phyloP scores from a whole-genome alignment of 768 basidiomycete genomes.

The Naematelia encephala region DNA sequence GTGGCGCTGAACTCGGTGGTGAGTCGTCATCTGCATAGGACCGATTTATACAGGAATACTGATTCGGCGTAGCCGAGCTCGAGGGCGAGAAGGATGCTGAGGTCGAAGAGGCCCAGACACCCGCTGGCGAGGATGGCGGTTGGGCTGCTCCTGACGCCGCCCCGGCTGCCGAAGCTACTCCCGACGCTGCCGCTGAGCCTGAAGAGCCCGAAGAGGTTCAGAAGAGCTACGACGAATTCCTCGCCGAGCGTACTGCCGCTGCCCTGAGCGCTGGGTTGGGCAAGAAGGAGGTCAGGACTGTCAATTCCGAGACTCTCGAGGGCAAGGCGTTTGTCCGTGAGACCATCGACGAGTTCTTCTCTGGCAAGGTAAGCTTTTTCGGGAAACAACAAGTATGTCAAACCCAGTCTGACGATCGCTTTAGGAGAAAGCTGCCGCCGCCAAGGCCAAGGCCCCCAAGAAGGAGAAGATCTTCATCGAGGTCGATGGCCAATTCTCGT shows the following conservation, averaged over 20 bases:
- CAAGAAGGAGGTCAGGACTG: conserved; percentile 75
- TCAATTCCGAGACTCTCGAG: conserved; percentile 60
- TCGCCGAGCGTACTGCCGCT: conserved; percentile 62
- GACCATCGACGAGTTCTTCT: conserved; percentile 70
- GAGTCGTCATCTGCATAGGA: conserved; percentile 11
- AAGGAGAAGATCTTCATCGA: conserved; percentile 80
- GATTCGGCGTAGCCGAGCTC: conserved; percentile 58
- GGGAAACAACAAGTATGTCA: background rate
- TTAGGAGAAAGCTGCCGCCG: conserved; percentile 40
- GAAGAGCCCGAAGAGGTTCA: conserved; percentile 59
- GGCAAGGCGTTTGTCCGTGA: conserved; percentile 71
- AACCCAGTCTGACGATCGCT: conserved; percentile 6
- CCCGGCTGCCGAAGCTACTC: conserved; percentile 36
- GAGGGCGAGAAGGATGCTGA: conserved; percentile 70
- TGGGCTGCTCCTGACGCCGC: conserved; percentile 23
- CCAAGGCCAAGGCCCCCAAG: conserved; percentile 43
- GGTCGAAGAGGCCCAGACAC: conserved; percentile 71
- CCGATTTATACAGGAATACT: background rate
- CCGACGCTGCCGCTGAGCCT: conserved; percentile 35
- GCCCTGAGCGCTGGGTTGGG: conserved; percentile 56
- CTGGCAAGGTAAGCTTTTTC: conserved; percentile 71
- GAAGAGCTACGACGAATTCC: conserved; percentile 88
- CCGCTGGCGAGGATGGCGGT: conserved; percentile 55
- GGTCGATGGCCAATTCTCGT: conserved; percentile 84
- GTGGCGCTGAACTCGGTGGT: conserved; percentile 64